Evolutionary conservation across 371 early-diverging fungal genomes (phyloP), one percentile per base, ranked within the genome.

Genomic region (Conidiobolus incongruus): DNA sequence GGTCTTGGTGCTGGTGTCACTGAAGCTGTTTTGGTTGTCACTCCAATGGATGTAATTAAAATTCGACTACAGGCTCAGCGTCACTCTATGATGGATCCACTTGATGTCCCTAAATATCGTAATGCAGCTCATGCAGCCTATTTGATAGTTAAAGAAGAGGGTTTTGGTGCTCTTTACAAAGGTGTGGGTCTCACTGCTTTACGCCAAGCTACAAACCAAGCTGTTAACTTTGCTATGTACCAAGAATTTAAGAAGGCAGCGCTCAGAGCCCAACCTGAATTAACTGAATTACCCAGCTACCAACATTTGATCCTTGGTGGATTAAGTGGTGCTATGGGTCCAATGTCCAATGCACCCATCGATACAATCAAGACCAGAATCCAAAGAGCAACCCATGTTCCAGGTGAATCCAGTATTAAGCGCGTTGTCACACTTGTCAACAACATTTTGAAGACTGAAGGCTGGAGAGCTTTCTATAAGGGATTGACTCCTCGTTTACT

Each of bases 361-460:
- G 96, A 95, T 62, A 93, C 91, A 31, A 88, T 95, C 59, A 95
- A 95, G 69, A 95, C 96, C 2, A 83, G 95, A 61, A 85, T 95
- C 53, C 95, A 95, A 58, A 81, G 65, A 61, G 70, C 76, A 1
- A 70, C 73, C 15, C 66, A 68, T 45, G 52, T 60, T 7, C 52
- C 70, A 12, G 62, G 68, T 29, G 77, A 88, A 47, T 66, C 69
- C 21, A 88, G 81, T 16, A 86, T 77, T 74, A 56, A 60, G 37
- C 74, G 88, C n/a, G 81, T 92, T 61, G 64, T 62, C 40, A 54
- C 62, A 6, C 79, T 91, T 28, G 68, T 76, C 28, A 55, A 68
- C 1, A 64, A 68, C 12, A 79, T 81, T 33, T 67, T 80, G 51
- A 65, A 75, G 53, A 87, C 84, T 55, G 93, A 94, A 62, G 96